These are phyloP conservation scores for Apiospora pterosperma DNA, from an alignment of 2,329 filamentous ascomycete species.

Conservation along the genomic window DNA sequence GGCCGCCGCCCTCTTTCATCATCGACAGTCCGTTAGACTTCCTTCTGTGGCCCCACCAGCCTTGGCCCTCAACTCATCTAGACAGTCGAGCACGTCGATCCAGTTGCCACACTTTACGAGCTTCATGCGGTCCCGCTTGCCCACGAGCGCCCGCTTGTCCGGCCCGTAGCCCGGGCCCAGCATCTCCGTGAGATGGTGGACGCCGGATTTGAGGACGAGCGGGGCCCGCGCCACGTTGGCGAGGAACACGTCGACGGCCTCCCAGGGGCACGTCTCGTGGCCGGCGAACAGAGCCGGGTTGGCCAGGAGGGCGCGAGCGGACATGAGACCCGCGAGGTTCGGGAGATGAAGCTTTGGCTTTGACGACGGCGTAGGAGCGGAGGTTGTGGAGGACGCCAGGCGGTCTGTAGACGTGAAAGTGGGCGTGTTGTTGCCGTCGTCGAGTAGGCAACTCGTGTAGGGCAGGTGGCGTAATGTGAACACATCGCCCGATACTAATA, in stretches of 20 bases:
- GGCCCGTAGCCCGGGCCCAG: conserved; percentile 52
- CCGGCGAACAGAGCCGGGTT: conserved; percentile 66
- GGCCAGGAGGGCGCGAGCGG: conserved; percentile 62
- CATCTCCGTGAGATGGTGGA: conserved; percentile 69
- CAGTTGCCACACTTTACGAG: conserved; percentile 50
- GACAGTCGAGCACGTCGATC: conserved; percentile 57
- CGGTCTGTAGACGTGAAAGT: conserved; percentile 22
- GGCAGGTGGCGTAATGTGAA: conserved; percentile 54
- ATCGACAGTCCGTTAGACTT: not conserved
- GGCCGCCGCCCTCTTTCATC: not conserved
- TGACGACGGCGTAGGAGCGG: not conserved
- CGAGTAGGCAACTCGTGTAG: conserved; percentile 32
- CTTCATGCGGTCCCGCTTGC: conserved; percentile 50
- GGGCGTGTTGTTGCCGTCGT: conserved; percentile 15
- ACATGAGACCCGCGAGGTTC: conserved; percentile 63
- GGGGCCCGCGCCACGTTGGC: conserved; percentile 53
- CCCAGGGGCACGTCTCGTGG: conserved; percentile 54
- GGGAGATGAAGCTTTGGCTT: conserved; percentile 33
- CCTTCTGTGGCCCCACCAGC: not conserved
- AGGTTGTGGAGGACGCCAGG: not conserved
- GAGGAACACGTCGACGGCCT: conserved; percentile 61
- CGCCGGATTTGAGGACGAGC: conserved; percentile 59
- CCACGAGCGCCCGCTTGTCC: conserved; percentile 50
- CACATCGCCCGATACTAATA: conserved; percentile 67
- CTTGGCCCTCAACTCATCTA: conserved; percentile 41